A percentile compares a stretch with the other conserved stretches of the same genome.
Evolutionary conservation across 768 basidiomycete genomes (phyloP).

Genomic region (Termitomyces sp.): DNA sequence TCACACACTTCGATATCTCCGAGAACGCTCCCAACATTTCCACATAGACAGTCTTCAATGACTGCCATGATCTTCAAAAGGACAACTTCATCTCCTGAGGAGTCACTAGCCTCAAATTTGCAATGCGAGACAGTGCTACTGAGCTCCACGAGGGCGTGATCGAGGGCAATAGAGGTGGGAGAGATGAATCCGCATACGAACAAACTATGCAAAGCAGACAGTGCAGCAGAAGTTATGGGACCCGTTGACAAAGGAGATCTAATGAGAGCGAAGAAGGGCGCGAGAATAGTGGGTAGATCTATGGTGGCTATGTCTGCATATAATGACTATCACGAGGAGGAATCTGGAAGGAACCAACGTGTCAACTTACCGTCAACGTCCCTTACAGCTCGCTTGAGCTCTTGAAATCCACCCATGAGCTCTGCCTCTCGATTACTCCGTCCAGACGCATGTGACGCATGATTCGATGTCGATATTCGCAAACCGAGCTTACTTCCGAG

Average conservation of each 20-base stretch:
- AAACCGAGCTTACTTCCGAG: constrained; percentile 75
- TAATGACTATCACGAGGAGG: background rate
- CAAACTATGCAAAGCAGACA: constrained; percentile 85
- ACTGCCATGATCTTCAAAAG: constrained; percentile 88
- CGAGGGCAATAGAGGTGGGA: constrained; percentile 50
- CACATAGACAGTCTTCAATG: constrained; percentile 79
- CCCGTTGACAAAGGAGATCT: constrained; percentile 94
- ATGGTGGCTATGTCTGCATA: constrained; percentile 53
- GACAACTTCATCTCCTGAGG: constrained; percentile 96
- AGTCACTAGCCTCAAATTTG: constrained; percentile 97
- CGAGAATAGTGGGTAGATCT: constrained; percentile 61
- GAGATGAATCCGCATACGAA: constrained; percentile 76
- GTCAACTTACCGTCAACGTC: constrained; percentile 57
- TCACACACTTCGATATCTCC: constrained; percentile 96
- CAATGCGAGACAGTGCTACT: constrained; percentile 91
- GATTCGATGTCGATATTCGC: constrained; percentile 52
- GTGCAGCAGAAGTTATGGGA: constrained; percentile 93
- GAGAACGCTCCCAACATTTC: constrained; percentile 62
- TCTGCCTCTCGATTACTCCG: constrained; percentile 71
- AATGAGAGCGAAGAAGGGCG: constrained; percentile 91
- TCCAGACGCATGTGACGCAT: constrained; percentile 37
- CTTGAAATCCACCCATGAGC: constrained; percentile 87
- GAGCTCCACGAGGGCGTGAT: constrained; percentile 71
- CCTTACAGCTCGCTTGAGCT: constrained; percentile 71
- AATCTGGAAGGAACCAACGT: constrained; percentile 11